phyloP scores from a whole-genome alignment of 148 eudicot genomes.

The Cornus suecica region DNA sequence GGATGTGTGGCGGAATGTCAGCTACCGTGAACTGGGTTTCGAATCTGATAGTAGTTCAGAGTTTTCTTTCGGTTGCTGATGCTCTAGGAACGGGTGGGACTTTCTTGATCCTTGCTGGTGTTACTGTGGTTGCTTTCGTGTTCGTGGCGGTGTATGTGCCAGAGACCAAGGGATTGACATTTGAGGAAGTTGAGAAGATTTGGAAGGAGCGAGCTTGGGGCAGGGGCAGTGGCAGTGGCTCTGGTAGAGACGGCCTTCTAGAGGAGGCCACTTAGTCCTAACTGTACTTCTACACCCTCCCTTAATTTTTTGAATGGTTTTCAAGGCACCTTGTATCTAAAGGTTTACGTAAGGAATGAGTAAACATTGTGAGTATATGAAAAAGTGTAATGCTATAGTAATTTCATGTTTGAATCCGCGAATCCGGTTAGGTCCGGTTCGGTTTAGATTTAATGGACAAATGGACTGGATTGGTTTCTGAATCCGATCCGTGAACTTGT shows the following conservation, averaged over 20 bases:
- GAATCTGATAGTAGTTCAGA: slow-evolving; percentile 70
- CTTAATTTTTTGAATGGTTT: neutral
- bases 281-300: neutral
- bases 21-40: slow-evolving; percentile 95
- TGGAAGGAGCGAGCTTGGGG: slow-evolving; percentile 85
- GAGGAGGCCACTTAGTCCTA: slow-evolving; percentile 16
- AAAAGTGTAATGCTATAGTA: too few relatives aligned
- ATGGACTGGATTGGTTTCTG: too few relatives aligned
- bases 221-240: too few relatives aligned
- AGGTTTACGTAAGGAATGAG: neutral
- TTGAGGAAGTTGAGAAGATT: slow-evolving; percentile 80
- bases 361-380: neutral
- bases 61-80: slow-evolving; percentile 76
- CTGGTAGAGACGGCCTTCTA: slow-evolving; percentile 30
- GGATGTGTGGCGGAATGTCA: slow-evolving; percentile 84
- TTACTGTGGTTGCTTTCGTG: slow-evolving; percentile 58
- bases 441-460: too few relatives aligned
- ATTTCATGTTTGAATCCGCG: too few relatives aligned
- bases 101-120: slow-evolving; percentile 64
- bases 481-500: too few relatives aligned
- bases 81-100: slow-evolving; percentile 62
- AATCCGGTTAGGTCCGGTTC: too few relatives aligned
- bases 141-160: slow-evolving; percentile 62
- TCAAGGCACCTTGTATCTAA: neutral
- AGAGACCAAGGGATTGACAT: slow-evolving; percentile 87